These are phyloP conservation scores for Drechslerella coelobrocha DNA, from an alignment of 2,329 filamentous ascomycete species.

Conservation along the genomic window DNA sequence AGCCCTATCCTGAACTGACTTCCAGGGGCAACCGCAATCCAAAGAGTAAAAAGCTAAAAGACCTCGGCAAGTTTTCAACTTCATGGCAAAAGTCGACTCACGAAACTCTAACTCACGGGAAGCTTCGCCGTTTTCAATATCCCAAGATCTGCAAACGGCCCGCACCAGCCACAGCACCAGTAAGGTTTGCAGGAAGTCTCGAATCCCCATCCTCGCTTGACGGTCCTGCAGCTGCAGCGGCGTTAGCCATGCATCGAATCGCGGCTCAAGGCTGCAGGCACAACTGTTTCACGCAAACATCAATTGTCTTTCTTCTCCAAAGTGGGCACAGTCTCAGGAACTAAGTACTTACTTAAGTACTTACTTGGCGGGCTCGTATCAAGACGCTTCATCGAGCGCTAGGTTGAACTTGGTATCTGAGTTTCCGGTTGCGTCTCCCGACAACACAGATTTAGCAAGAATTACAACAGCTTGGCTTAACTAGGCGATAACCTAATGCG, in stretches of 20 bases:
- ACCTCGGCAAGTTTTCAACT: conserved; percentile 10
- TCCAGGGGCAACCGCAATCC: conserved; percentile 1
- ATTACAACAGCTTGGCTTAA: not conserved
- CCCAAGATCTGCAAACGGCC: conserved; percentile 28
- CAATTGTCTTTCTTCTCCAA: not conserved
- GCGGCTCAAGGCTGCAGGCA: too few relatives aligned
- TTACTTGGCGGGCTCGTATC: too few relatives aligned
- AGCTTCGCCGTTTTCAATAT: conserved; percentile 30
- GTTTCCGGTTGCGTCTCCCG: not conserved
- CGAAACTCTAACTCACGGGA: conserved; percentile 7
- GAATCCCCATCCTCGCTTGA: too few relatives aligned
- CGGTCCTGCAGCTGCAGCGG: too few relatives aligned
- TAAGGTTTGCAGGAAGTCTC: conserved; percentile 3
- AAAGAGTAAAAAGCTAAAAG: too few relatives aligned
- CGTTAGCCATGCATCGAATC: too few relatives aligned
- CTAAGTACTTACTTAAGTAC: too few relatives aligned
- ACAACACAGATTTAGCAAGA: not conserved
- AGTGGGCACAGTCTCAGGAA: too few relatives aligned
- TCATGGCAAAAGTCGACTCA: conserved; percentile 7
- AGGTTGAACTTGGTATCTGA: too few relatives aligned
- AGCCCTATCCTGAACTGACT: too few relatives aligned
- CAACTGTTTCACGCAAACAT: too few relatives aligned
- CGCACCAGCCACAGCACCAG: conserved; percentile 1
- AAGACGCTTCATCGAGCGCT: too few relatives aligned
- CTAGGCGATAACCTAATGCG: not conserved